Conservation (phyloP, 139 green algal species). For the Chlamydomonas sp. region DNA sequence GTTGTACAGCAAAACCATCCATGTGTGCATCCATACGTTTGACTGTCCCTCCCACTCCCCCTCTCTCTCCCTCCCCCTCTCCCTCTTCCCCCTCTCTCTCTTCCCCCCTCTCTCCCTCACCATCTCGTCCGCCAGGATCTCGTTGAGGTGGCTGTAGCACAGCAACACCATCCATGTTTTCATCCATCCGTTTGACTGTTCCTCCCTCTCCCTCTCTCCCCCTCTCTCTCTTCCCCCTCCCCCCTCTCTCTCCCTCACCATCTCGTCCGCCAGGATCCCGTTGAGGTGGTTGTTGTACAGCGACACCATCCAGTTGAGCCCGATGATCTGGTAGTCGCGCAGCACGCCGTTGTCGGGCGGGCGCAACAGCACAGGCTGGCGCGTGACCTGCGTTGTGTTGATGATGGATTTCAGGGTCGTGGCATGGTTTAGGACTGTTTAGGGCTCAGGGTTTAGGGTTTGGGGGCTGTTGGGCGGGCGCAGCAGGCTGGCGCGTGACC, state of each 20-base stretch:
- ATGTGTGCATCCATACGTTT: background rate
- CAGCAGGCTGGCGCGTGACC: too few species aligned
- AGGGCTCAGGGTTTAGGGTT: too few species aligned
- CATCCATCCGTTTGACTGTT: background rate
- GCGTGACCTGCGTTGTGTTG: constrained; percentile 28
- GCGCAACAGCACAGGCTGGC: constrained; percentile 24
- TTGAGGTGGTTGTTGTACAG: constrained; percentile 85
- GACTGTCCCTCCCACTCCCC: background rate
- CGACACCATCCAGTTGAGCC: constrained; percentile 79
- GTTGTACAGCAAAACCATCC: background rate
- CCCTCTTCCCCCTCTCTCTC: background rate
- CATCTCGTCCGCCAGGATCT: too few species aligned
- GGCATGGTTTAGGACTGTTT: too few species aligned
- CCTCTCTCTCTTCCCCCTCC: background rate
- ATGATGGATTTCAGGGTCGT: too few species aligned
- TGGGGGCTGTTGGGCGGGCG: too few species aligned
- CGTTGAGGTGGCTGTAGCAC: background rate
- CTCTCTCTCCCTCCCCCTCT: too few species aligned
- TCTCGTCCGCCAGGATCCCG: constrained; percentile 89
- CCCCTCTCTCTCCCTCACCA: constrained; percentile 26
- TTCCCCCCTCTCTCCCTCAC: constrained; percentile 29
- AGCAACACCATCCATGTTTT: background rate
- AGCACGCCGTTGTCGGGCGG: constrained; percentile 17
- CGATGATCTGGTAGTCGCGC: constrained; percentile 34
- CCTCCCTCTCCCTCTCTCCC: background rate